Percentiles rank a stretch among this genome's conserved stretches.
Conservation (phyloP, 2,329 filamentous ascomycete species). For the Hypoxylon sp. region DNA sequence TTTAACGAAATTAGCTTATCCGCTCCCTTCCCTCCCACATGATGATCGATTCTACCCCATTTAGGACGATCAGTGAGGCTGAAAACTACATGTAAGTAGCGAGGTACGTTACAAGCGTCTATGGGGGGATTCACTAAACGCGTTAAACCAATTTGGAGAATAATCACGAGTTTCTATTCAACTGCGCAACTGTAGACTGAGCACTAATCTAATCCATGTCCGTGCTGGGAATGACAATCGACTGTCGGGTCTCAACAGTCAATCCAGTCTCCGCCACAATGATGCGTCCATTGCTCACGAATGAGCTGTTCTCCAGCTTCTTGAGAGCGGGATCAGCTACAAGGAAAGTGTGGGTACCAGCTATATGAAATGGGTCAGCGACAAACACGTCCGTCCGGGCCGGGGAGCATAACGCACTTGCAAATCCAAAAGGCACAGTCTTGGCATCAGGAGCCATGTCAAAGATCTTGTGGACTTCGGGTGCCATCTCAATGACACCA, state of each 20-base stretch:
- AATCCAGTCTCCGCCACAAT: conserved; percentile 23
- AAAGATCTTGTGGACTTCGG: conserved; percentile 21
- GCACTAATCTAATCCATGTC: neutral
- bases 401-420: neutral
- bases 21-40: neutral
- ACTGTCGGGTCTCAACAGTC: conserved; percentile 22
- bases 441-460: conserved; percentile 21
- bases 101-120: neutral
- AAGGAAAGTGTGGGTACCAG: conserved; percentile 18
- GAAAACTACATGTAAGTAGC: neutral
- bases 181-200: neutral
- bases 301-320: conserved; percentile 22
- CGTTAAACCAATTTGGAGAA: neutral
- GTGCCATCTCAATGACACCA: conserved; percentile 14
- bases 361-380: conserved; percentile 8
- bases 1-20: neutral
- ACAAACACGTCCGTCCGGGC: neutral
- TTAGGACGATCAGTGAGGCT: neutral
- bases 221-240: conserved; percentile 10
- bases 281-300: conserved; percentile 24
- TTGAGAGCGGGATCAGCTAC: conserved; percentile 26
- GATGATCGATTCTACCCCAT: neutral
- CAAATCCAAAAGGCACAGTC: conserved; percentile 27
- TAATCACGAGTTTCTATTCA: neutral
- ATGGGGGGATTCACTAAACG: neutral